A percentile compares a stretch with the other conserved stretches of the same genome.
Conservation (phyloP, 345 rosid species). For the Lumnitzera littorea region DNA sequence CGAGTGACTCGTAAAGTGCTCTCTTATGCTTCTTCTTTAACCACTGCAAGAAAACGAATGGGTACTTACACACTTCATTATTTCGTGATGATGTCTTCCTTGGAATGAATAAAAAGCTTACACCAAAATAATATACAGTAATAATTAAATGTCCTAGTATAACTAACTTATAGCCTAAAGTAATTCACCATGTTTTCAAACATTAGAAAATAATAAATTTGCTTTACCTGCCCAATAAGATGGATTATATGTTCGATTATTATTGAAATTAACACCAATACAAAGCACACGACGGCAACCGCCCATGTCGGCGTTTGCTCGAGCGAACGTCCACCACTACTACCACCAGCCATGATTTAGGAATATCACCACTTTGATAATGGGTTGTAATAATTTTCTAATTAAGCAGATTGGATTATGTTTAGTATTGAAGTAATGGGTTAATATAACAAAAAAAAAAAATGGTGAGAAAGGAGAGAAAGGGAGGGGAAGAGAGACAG, state of each 20-base stretch:
- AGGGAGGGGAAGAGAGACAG: no score
- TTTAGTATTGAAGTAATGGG: no score
- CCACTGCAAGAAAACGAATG: slow-evolving; percentile 38
- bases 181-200: no score
- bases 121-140: no score
- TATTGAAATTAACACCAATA: slow-evolving; percentile 41
- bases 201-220: no score
- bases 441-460: no score
- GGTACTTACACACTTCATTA: background rate
- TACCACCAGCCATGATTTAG: slow-evolving; percentile 32
- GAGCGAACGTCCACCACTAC: slow-evolving; percentile 35
- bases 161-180: no score
- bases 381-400: no score
- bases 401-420: no score
- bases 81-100: background rate
- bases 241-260: slow-evolving; percentile 48
- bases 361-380: background rate
- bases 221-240: slow-evolving; percentile 45
- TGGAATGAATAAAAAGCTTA: background rate
- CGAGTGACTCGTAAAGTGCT: slow-evolving; percentile 82
- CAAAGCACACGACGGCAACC: slow-evolving; percentile 53
- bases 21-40: slow-evolving; percentile 49
- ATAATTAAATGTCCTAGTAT: no score
- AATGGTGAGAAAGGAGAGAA: no score
- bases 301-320: slow-evolving; percentile 73